These are phyloP conservation scores for Suillus variegatus DNA, from an alignment of 768 basidiomycete species.

Conservation along the genomic window DNA sequence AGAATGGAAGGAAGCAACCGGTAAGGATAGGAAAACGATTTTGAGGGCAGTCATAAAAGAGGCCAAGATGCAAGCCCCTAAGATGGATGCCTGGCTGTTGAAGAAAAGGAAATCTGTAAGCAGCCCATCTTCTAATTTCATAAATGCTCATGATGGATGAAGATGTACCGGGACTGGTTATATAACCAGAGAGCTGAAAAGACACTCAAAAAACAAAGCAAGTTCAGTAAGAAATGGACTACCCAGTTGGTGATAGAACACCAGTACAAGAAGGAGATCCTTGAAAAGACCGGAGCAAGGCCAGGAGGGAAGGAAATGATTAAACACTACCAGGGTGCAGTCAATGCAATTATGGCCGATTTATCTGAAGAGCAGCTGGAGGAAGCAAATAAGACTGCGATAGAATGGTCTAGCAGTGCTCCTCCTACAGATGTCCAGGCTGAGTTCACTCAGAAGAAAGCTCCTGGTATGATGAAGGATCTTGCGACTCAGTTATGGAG, in stretches of 20 bases:
- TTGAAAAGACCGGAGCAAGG: too few species aligned
- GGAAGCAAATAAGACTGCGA: too few species aligned
- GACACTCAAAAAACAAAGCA: not conserved
- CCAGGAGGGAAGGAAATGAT: not conserved
- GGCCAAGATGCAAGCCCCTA: not conserved
- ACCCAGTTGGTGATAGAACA: too few species aligned
- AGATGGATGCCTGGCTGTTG: not conserved
- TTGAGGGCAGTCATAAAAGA: not conserved
- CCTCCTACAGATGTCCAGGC: not conserved
- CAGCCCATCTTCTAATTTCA: not conserved
- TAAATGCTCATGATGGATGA: not conserved
- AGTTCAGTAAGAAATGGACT: not conserved
- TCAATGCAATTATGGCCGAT: not conserved
- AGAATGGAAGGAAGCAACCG: too few species aligned
- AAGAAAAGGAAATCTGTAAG: not conserved
- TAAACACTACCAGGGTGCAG: not conserved
- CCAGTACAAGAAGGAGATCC: too few species aligned
- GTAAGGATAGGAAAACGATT: not conserved
- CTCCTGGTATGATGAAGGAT: not conserved
- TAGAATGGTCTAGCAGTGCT: not conserved
- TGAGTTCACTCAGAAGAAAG: not conserved
- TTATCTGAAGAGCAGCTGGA: too few species aligned
- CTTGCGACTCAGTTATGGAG: not conserved
- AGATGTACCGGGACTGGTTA: not conserved
- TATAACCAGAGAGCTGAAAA: not conserved